Percentiles rank a stretch among this genome's conserved stretches.
Evolutionary conservation across 176 grass and related monocot species (phyloP).

Genomic region (Juncus effusus): DNA sequence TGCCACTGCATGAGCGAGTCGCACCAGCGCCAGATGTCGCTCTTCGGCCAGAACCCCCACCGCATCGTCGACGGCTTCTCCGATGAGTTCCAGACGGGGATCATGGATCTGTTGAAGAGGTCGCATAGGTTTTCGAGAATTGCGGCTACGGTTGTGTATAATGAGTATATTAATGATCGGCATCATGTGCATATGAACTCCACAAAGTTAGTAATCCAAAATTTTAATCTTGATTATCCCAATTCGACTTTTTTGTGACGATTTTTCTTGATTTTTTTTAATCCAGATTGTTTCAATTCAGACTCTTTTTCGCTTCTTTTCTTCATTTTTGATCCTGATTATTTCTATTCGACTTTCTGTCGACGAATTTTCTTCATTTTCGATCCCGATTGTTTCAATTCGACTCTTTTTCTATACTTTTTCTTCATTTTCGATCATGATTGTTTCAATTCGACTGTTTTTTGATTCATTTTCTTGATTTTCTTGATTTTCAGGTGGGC

Average conservation of each 20-base stretch:
- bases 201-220: constrained; percentile 21
- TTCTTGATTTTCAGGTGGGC: constrained; percentile 33
- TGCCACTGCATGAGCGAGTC: constrained; percentile 92
- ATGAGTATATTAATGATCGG: constrained; percentile 68
- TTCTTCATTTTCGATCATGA: too few relatives aligned
- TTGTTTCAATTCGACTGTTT: background rate
- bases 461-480: background rate
- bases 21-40: constrained; percentile 96
- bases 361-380: too few relatives aligned
- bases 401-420: too few relatives aligned
- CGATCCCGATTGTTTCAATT: too few relatives aligned
- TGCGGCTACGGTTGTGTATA: constrained; percentile 85
- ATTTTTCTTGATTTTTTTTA: too few relatives aligned
- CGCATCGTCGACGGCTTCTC: constrained; percentile 67
- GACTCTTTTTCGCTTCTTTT: too few relatives aligned
- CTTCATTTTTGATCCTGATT: too few relatives aligned
- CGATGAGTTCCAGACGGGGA: constrained; percentile 61
- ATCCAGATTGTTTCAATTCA: too few relatives aligned
- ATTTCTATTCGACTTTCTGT: too few relatives aligned
- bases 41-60: constrained; percentile 76
- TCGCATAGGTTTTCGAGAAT: constrained; percentile 76
- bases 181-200: constrained; percentile 89
- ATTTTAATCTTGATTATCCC: too few relatives aligned
- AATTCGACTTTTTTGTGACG: too few relatives aligned
- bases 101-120: constrained; percentile 61